phyloP scores from a whole-genome alignment of 371 early-diverging fungal genomes.

The Rhizopus stolonifer region DNA sequence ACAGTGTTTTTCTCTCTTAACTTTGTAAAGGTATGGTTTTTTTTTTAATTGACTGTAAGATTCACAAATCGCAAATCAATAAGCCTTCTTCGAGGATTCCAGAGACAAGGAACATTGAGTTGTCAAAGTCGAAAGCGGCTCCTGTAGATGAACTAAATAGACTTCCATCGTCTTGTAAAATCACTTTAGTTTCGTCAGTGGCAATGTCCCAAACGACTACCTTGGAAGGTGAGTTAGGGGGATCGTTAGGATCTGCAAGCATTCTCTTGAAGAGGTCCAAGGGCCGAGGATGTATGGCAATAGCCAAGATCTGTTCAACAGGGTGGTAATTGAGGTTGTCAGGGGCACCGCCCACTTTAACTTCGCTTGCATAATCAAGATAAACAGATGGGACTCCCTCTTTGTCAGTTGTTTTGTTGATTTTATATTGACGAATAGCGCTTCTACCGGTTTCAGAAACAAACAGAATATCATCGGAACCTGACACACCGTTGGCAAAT shows the following conservation, averaged over 20 bases:
- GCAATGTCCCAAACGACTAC: constrained; percentile 29
- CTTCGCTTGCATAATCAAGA: constrained; percentile 17
- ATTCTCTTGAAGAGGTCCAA: constrained; percentile 20
- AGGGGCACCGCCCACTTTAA: constrained; percentile 26
- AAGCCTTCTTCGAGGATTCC: constrained; percentile 36
- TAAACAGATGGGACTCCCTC: constrained; percentile 7
- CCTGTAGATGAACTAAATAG: constrained; percentile 33
- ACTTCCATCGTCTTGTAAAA: constrained; percentile 36
- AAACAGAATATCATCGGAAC: constrained; percentile 31
- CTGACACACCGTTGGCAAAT: constrained; percentile 42
- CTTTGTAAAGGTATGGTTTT: no score
- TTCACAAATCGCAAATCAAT: constrained; percentile 24
- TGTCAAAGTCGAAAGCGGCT: constrained; percentile 22
- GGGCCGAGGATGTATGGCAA: constrained; percentile 37
- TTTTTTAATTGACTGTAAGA: no score
- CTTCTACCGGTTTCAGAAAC: constrained; percentile 29
- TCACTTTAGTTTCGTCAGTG: constrained; percentile 15
- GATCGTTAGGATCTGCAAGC: neutral
- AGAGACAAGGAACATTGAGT: constrained; percentile 28
- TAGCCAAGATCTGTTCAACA: constrained; percentile 18
- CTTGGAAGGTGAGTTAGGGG: constrained; percentile 25
- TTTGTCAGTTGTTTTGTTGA: constrained; percentile 1
- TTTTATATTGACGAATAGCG: constrained; percentile 23
- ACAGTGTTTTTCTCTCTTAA: neutral
- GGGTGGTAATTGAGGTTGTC: constrained; percentile 35